A percentile compares a stretch with the other conserved stretches of the same genome.
These are phyloP conservation scores for Fallopia convolvulus DNA, from an alignment of 148 eudicot species.

Conservation along the genomic window DNA sequence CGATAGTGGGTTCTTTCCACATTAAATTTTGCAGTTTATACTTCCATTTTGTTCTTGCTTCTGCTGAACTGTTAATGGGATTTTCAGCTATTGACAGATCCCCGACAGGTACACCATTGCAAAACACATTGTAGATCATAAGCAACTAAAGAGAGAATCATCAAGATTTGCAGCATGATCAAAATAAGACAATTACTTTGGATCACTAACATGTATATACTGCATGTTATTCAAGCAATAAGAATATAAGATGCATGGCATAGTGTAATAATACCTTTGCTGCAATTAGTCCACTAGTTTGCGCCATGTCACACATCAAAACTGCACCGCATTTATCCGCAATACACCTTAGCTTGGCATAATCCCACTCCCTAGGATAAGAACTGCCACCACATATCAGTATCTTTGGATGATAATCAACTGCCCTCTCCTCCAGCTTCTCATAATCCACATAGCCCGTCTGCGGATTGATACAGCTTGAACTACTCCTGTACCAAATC, in stretches of 20 bases:
- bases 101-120: background rate
- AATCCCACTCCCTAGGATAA: constrained; percentile 96
- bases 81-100: too few species aligned
- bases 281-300: constrained; percentile 87
- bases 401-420: constrained; percentile 91
- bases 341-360: constrained; percentile 62
- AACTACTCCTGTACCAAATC: too few species aligned
- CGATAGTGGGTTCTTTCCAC: too few species aligned
- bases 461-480: too few species aligned
- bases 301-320: constrained; percentile 97
- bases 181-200: constrained; percentile 41
- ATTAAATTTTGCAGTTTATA: too few species aligned
- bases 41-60: too few species aligned
- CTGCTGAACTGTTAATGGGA: too few species aligned
- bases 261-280: constrained; percentile 10
- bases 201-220: constrained; percentile 10
- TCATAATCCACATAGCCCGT: constrained; percentile 77
- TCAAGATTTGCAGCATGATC: too few species aligned
- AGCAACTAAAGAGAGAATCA: background rate
- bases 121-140: background rate
- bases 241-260: too few species aligned
- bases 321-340: constrained; percentile 82
- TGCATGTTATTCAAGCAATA: too few species aligned
- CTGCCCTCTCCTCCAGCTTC: constrained; percentile 76
- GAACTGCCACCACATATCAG: constrained; percentile 93